phyloP scores from a whole-genome alignment of 2,329 filamentous ascomycete species.

The Aureobasidium sp. region DNA sequence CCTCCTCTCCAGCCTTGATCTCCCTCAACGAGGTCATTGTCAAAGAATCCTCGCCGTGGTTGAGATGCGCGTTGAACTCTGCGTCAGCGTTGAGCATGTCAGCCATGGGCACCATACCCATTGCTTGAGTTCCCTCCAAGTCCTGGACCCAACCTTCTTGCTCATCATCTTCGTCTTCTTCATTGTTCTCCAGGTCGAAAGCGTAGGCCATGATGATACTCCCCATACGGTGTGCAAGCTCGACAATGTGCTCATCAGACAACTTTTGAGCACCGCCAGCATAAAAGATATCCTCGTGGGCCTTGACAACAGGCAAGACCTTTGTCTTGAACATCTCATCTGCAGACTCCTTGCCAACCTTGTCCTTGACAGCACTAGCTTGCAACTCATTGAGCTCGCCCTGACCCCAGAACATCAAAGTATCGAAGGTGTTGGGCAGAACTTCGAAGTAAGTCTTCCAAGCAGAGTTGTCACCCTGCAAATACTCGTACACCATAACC shows the following conservation, averaged over 20 bases:
- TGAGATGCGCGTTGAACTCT: slow-evolving; percentile 59
- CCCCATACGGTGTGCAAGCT: slow-evolving; percentile 68
- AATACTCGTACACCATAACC: slow-evolving; percentile 68
- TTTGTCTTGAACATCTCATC: slow-evolving; percentile 57
- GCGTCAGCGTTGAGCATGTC: slow-evolving; percentile 86
- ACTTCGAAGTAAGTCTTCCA: slow-evolving; percentile 76
- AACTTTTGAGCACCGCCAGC: slow-evolving; percentile 30
- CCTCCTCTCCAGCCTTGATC: slow-evolving; percentile 63
- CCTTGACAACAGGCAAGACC: slow-evolving; percentile 47
- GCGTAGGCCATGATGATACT: slow-evolving; percentile 89
- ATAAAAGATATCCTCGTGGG: slow-evolving; percentile 45
- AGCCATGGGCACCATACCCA: slow-evolving; percentile 86
- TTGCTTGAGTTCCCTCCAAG: slow-evolving; percentile 43
- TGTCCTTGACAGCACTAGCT: slow-evolving; percentile 64
- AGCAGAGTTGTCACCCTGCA: slow-evolving; percentile 48
- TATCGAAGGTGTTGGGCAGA: slow-evolving; percentile 64
- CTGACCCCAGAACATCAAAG: slow-evolving; percentile 79
- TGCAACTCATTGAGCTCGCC: slow-evolving; percentile 64
- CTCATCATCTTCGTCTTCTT: slow-evolving; percentile 48
- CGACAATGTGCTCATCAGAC: slow-evolving; percentile 41
- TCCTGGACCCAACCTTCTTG: slow-evolving; percentile 41
- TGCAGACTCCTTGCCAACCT: slow-evolving; percentile 66
- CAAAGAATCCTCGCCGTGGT: slow-evolving; percentile 50
- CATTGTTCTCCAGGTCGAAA: slow-evolving; percentile 61
- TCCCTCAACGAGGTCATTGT: slow-evolving; percentile 62